Conservation (phyloP, 805 yeast genomes). For the Spathaspora sp. region DNA sequence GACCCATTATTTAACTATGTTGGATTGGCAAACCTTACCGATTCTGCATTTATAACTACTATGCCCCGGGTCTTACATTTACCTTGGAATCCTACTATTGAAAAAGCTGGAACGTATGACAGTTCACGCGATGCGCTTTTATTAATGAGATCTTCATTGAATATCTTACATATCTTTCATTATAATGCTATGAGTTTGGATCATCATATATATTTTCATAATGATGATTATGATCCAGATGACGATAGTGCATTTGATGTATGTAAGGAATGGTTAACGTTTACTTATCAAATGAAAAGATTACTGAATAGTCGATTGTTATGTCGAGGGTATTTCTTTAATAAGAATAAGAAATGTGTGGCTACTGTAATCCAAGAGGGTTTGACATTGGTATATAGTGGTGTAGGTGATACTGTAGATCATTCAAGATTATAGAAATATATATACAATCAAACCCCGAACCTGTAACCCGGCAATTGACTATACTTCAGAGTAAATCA, state of each 20-base stretch:
- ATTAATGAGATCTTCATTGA: conserved; percentile 25
- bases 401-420: conserved; percentile 14
- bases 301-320: conserved; percentile 32
- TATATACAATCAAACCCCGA: background rate
- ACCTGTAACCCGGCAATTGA: too few relatives aligned
- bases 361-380: conserved; percentile 43
- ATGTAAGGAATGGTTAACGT: conserved; percentile 33
- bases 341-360: conserved; percentile 26
- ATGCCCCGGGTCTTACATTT: conserved; percentile 38
- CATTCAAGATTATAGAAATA: conserved; percentile 1
- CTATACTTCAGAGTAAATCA: too few relatives aligned
- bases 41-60: conserved; percentile 38
- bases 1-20: conserved; percentile 28
- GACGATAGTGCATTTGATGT: conserved; percentile 21
- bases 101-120: conserved; percentile 29
- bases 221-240: conserved; percentile 16
- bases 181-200: conserved; percentile 44
- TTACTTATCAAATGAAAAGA: conserved; percentile 33
- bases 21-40: conserved; percentile 36
- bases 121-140: conserved; percentile 27
- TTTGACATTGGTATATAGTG: conserved; percentile 27
- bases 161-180: conserved; percentile 35
- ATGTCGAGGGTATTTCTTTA: conserved; percentile 34
- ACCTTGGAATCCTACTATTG: conserved; percentile 39
- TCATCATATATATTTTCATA: conserved; percentile 42